Base-by-base conservation (phyloP, 2,329 filamentous ascomycete species). In the Penicillium occitanis region DNA sequence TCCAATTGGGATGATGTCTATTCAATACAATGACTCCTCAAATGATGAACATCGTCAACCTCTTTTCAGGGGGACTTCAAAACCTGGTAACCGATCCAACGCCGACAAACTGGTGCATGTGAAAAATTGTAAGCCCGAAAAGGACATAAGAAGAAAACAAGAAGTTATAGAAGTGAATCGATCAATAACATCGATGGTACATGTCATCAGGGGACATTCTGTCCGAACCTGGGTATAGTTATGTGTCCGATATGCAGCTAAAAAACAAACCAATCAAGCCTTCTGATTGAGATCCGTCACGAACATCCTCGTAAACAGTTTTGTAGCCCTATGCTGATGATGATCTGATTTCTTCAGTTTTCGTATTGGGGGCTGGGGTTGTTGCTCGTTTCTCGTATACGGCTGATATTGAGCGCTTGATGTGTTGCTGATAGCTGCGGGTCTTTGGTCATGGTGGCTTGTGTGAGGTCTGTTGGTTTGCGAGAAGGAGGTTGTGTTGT, bases 281-380 rank as follows among this genome's bases (percentile, higher is more conserved):
- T 42, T 60, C 28, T 60, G 40, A 19, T 60, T 30, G 13, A 46
- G 2, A 40, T 57, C 53, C 19, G 51, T 44, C 3, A 30, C 11
- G 57, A 59, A 46, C 13, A 60, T 60, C 37, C 37, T 60, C 40
- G 57, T 60, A 33, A 60, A 60, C 13, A 60, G 28, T 30, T 46
- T 60, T 8, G 57, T 44, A 7, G 57, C 40, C 13, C 57, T 60
- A n/a, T 46, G 35, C 14, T 60, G 57, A 6, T 42, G 40, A 25
- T 30, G 14, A 7, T 30, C 35, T 5, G 57, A 44, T 33, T 60
- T 46, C 22, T 46, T 13, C 1, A 3, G 6, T 30, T 46, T 42
- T 10, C 42, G 19, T 44, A 44, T 10, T 10, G 51, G 28, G 28
- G 28, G 8, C 14, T 42, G 55, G 13, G 8, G 17, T 46, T 22